Conservation (phyloP, 305 asterid species). For the Solanum hybrid region DNA sequence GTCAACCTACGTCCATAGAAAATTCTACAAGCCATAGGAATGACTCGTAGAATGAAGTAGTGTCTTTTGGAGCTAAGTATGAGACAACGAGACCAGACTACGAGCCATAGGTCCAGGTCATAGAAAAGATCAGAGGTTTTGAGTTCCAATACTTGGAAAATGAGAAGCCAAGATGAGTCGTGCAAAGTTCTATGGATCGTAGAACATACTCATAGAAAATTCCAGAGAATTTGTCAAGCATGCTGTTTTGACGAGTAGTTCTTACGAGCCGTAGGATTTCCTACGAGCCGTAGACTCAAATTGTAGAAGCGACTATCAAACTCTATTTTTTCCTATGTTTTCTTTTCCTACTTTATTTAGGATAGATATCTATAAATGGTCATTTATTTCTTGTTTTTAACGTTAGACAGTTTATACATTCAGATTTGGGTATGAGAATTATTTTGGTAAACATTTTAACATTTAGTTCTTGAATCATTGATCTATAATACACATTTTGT, state of each 20-base stretch:
- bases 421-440: neutral
- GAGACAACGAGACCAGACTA: neutral
- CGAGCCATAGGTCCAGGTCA: neutral
- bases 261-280: neutral
- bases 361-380: neutral
- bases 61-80: neutral
- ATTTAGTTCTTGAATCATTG: neutral
- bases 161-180: neutral
- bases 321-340: neutral
- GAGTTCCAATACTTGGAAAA: neutral
- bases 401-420: neutral
- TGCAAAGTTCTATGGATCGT: neutral
- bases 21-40: neutral
- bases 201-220: neutral
- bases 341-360: neutral
- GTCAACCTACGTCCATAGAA: neutral
- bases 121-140: neutral
- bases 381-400: neutral
- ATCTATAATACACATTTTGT: neutral
- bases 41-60: neutral
- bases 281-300: neutral
- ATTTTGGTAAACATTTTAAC: neutral
- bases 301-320: neutral
- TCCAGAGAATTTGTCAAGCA: neutral
- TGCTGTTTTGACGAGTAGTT: neutral